Conservation (phyloP, 805 yeast genomes). For the Clavispora vitiphila region DNA sequence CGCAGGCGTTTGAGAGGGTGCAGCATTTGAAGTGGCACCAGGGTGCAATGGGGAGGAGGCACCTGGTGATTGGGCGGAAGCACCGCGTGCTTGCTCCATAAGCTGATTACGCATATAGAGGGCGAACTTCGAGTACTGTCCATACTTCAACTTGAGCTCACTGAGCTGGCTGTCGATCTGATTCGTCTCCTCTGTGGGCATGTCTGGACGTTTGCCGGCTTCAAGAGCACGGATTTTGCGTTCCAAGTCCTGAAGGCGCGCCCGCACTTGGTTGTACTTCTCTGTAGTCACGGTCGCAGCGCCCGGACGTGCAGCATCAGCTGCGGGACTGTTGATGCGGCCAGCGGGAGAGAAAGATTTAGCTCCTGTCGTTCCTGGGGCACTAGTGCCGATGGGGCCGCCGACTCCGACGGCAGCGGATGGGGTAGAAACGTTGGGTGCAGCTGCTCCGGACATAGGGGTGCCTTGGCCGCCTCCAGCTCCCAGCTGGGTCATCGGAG, state of each 20-base stretch:
- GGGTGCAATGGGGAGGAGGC: conserved; percentile 1
- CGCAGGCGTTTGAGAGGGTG: background rate
- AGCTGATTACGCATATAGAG: conserved; percentile 41
- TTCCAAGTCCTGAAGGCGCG: conserved; percentile 45
- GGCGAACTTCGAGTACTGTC: conserved; percentile 48
- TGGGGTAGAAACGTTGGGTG: background rate
- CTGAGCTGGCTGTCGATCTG: conserved; percentile 46
- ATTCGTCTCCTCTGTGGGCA: conserved; percentile 42
- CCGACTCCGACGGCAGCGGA: background rate
- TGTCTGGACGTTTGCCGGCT: conserved; percentile 38
- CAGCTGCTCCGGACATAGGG: background rate
- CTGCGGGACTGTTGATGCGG: background rate
- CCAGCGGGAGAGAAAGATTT: background rate
- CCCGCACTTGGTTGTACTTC: conserved; percentile 40
- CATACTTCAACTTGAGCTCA: conserved; percentile 42
- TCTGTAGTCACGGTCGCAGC: conserved; percentile 28
- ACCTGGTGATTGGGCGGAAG: conserved; percentile 3
- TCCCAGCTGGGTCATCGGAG: background rate
- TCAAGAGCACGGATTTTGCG: conserved; percentile 48
- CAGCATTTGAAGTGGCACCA: conserved; percentile 1
- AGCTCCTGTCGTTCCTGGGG: background rate
- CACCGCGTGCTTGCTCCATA: conserved; percentile 24
- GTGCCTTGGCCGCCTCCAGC: background rate
- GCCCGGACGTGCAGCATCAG: background rate
- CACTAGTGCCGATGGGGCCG: background rate